A percentile compares a stretch with the other conserved stretches of the same genome.
phyloP scores from a whole-genome alignment of 768 basidiomycete genomes.

The Kwoniella bestiolae region DNA sequence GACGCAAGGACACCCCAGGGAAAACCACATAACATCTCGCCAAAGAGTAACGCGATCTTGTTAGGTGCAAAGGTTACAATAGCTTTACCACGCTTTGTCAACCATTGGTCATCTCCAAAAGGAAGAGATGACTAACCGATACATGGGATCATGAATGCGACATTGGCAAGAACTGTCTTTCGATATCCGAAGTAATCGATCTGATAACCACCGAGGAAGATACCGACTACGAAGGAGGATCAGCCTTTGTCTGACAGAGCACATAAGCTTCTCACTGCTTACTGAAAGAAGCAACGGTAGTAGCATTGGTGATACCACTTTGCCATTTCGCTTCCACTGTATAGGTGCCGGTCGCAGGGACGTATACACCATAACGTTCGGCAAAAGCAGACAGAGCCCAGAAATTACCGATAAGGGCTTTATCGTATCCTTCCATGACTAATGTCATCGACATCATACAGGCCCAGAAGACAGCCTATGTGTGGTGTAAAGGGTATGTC shows the following conservation, averaged over 20 bases:
- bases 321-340: not conserved
- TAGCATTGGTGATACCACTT: slow-evolving; percentile 14
- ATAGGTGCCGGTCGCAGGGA: slow-evolving; percentile 13
- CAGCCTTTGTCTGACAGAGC: not conserved
- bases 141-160: slow-evolving; percentile 31
- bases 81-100: slow-evolving; percentile 44
- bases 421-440: slow-evolving; percentile 47
- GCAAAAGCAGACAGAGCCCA: not conserved
- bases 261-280: slow-evolving; percentile 31
- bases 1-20: slow-evolving; percentile 36
- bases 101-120: slow-evolving; percentile 44
- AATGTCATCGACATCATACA: slow-evolving; percentile 9
- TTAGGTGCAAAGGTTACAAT: slow-evolving; percentile 29
- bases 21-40: slow-evolving; percentile 38
- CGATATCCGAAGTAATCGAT: slow-evolving; percentile 49
- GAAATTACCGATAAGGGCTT: slow-evolving; percentile 13
- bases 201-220: slow-evolving; percentile 34
- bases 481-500: no score
- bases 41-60: slow-evolving; percentile 24
- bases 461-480: slow-evolving; percentile 14
- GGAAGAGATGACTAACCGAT: slow-evolving; percentile 55
- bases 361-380: not conserved
- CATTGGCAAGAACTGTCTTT: slow-evolving; percentile 56
- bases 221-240: not conserved
- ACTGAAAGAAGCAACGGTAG: slow-evolving; percentile 24